Base-by-base conservation (phyloP, 371 early-diverging fungal species). In the Phascolomyces articulosus region DNA sequence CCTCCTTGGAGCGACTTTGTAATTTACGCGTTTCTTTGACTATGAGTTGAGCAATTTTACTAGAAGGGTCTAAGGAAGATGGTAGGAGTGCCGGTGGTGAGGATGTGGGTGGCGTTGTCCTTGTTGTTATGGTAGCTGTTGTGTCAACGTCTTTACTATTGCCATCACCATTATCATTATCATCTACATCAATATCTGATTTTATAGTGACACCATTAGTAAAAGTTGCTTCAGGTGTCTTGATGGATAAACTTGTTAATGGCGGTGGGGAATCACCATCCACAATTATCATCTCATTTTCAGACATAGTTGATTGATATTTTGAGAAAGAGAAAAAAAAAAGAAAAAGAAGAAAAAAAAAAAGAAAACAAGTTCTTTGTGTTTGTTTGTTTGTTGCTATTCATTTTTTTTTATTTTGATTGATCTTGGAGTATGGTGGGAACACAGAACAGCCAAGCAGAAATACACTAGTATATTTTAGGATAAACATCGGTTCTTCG, bases 401-500 rank as follows among this genome's bases (percentile, higher is more conserved):
- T 44, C 11, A 34, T 34, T 34, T 2, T 34, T 34, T 6, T 34
- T 34, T 34, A 9, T 6, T 34, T 34, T 34, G 34, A 34, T 34
- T 34, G 34, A 34, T 34, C 11, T 34, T 34, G 34, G 34, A 11
- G 38, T 4, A 20, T 51, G 51, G 23, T 51, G 51, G 51, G 51
- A 23, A 24, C 51, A 49, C 51, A 49, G 3, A 20, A n/a, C 3
- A 20, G 26, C 13, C 13, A 49, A n/a, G n/a, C n/a, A 11, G 51
- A 24, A 49, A 26, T 9, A 11, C 10, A 10, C 24, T 24, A 51
- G 51, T 24, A 13, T 20, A 51, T 51, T 51, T 51, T 51, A 24
- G 72, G 62, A 65, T 88, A 94, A 15, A 95, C 21, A 57, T 94
- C 93, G 24, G 65, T 40, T 56, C 94, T 77, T 47, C 89, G 74